Evolutionary conservation across 2,329 filamentous ascomycete genomes (phyloP).

Genomic region (Incumbomyces lentus): DNA sequence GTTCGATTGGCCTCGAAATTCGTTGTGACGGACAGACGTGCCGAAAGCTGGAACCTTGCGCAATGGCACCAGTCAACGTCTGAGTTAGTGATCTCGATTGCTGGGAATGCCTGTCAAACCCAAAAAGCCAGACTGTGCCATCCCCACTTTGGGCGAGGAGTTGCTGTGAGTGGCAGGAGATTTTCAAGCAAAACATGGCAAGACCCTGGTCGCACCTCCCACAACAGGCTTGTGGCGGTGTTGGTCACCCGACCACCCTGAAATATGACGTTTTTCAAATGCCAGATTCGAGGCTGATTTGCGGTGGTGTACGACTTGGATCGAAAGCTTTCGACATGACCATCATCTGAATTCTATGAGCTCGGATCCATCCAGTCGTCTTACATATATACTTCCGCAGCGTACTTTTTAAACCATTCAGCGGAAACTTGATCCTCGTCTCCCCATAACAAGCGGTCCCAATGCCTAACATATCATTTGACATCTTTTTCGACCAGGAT

Average conservation of each 20-base stretch:
- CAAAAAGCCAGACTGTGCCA: neutral
- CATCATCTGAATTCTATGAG: too few relatives aligned
- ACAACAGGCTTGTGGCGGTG: constrained; percentile 5
- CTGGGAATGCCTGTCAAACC: neutral
- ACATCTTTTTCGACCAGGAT: constrained; percentile 23
- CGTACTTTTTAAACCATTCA: constrained; percentile 8
- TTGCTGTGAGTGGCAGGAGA: too few relatives aligned
- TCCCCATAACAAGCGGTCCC: constrained; percentile 5
- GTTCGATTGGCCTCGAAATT: neutral
- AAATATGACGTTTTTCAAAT: too few relatives aligned
- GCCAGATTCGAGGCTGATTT: neutral
- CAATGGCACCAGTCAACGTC: neutral
- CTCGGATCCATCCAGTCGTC: neutral
- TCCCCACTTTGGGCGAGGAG: neutral
- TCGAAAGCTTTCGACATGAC: too few relatives aligned
- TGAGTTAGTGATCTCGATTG: neutral
- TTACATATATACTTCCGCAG: constrained; percentile 3
- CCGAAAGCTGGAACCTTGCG: constrained; percentile 1
- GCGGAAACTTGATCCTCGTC: neutral
- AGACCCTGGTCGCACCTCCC: neutral
- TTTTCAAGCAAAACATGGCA: constrained; percentile 8
- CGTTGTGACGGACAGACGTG: neutral
- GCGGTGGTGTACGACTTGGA: neutral
- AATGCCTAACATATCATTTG: constrained; percentile 25
- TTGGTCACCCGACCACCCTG: neutral